Percentiles rank a stretch among this genome's conserved stretches.
These are phyloP conservation scores for Erodium maritimum DNA, from an alignment of 345 rosid genomes.

Conservation along the genomic window DNA sequence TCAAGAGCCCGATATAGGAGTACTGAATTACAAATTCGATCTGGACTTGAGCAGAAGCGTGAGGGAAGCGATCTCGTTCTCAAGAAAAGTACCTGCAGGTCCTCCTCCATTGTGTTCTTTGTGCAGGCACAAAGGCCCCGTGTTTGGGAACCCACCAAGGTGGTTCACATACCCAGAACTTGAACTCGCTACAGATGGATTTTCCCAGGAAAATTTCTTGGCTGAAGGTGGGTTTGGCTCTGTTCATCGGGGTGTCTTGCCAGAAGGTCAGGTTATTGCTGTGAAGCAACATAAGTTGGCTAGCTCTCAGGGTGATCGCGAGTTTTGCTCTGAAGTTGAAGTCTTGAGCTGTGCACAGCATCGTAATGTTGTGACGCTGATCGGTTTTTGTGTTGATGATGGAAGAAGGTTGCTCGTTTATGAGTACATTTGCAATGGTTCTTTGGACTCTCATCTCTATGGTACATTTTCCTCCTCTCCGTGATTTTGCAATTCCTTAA, in stretches of 20 bases:
- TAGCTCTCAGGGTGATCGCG: slow-evolving; percentile 89
- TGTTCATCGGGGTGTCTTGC: slow-evolving; percentile 73
- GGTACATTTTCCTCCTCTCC: slow-evolving; percentile 34
- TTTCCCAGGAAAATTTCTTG: slow-evolving; percentile 75
- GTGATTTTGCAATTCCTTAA: neutral
- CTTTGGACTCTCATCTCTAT: slow-evolving; percentile 85
- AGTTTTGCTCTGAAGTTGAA: slow-evolving; percentile 97
- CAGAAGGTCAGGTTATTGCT: slow-evolving; percentile 79
- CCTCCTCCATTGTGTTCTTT: slow-evolving; percentile 97
- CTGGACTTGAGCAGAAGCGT: slow-evolving; percentile 55
- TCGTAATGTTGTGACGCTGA: slow-evolving; percentile 87
- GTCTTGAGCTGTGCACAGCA: slow-evolving; percentile 97
- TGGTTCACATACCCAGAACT: slow-evolving; percentile 79
- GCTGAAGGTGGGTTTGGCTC: slow-evolving; percentile 99
- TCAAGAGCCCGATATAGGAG: slow-evolving; percentile 38
- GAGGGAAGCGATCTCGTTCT: slow-evolving; percentile 75
- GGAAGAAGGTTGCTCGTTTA: slow-evolving; percentile 85
- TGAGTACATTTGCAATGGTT: slow-evolving; percentile 89
- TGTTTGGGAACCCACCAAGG: slow-evolving; percentile 90
- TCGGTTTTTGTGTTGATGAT: slow-evolving; percentile 81
- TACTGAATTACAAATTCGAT: slow-evolving; percentile 36
- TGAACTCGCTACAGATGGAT: slow-evolving; percentile 75
- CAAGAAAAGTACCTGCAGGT: slow-evolving; percentile 62
- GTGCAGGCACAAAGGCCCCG: slow-evolving; percentile 88
- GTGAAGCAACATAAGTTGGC: slow-evolving; percentile 93